phyloP scores from a whole-genome alignment of 352 stramenopile genomes.

The Lagenidium giganteum region DNA sequence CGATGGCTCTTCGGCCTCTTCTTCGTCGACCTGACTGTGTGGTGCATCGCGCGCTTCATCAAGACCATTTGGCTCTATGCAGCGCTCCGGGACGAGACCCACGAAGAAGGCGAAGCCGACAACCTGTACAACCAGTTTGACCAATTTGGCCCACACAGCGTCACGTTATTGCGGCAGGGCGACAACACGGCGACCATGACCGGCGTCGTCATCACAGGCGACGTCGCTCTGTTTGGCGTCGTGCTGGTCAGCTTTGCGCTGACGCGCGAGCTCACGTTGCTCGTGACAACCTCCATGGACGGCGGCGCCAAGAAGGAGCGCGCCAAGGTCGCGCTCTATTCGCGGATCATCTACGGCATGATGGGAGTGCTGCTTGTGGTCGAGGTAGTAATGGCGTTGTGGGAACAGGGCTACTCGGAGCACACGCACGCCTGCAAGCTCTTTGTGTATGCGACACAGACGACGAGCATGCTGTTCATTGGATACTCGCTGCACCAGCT shows the following conservation, averaged over 20 bases:
- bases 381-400: slow-evolving; percentile 26
- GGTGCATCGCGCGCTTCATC: slow-evolving; percentile 26
- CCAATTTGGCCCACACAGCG: slow-evolving; percentile 41
- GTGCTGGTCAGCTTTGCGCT: slow-evolving; percentile 47
- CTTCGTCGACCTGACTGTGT: slow-evolving; percentile 42
- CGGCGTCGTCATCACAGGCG: slow-evolving; percentile 30
- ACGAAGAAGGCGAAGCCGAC: no score
- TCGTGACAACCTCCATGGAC: slow-evolving; percentile 61
- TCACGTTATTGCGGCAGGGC: slow-evolving; percentile 21
- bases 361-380: slow-evolving; percentile 23
- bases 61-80: slow-evolving; percentile 32
- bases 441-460: slow-evolving; percentile 38
- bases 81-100: not conserved
- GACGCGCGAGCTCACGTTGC: slow-evolving; percentile 49
- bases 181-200: slow-evolving; percentile 24
- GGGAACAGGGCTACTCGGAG: slow-evolving; percentile 38
- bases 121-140: slow-evolving; percentile 26
- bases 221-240: slow-evolving; percentile 43
- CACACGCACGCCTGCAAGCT: slow-evolving; percentile 37
- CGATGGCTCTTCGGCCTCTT: slow-evolving; percentile 63
- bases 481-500: slow-evolving; percentile 31
- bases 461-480: slow-evolving; percentile 50
- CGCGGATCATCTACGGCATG: slow-evolving; percentile 12
- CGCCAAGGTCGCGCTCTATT: slow-evolving; percentile 35
- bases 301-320: slow-evolving; percentile 35